Evolutionary conservation across 164 flowering plant genomes (phyloP), one percentile per base, ranked within the genome.

Genomic region (Stephania yunnanensis): DNA sequence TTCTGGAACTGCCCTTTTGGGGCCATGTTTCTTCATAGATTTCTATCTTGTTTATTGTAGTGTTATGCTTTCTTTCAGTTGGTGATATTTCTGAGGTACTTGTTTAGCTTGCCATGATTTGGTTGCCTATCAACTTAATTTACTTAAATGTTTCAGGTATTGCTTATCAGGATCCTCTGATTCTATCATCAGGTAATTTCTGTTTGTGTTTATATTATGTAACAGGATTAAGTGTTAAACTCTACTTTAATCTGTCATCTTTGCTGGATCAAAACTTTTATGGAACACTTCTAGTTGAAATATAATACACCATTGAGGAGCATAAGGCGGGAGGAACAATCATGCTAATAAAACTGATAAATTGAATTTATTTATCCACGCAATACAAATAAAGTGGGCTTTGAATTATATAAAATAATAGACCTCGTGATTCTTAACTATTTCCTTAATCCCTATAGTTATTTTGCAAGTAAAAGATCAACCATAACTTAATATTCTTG

Each of bases 161-260:
- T 95, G 99, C 82, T 86, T 95, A 55, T 95, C 99, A 68, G 99
- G 99, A 74, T 93, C 99, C 19, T 93, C 99, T 78, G 99, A 95
- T 87, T 93, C 97, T 58, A 95, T 95, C 97, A 95, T 95, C 78
- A 92, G 99, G 98, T 95, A 79, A 70, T 68, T 30, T 22, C 55
- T 53, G 65, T 45, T 75, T 1, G 20, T n/a, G 31, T 69, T 4
- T 15, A 12, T 69, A 44, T 69, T 19, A 36, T 8, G 44, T 31
- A 69, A 36, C 46, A 36, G 15, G n/a, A 44, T 69, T 29, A 67
- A 10, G 12, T 50, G 55, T 9, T 9, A 8, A 36, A 36, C 15
- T 50, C 55, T 9, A 50, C 11, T 50, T 50, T 48, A 48, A 48
- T 50, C 55, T 50, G 55, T 50, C 15, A 8, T 50, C 2, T 22